phyloP scores from a whole-genome alignment of 208 protist genomes.

The Acanthamoeba quina region DNA sequence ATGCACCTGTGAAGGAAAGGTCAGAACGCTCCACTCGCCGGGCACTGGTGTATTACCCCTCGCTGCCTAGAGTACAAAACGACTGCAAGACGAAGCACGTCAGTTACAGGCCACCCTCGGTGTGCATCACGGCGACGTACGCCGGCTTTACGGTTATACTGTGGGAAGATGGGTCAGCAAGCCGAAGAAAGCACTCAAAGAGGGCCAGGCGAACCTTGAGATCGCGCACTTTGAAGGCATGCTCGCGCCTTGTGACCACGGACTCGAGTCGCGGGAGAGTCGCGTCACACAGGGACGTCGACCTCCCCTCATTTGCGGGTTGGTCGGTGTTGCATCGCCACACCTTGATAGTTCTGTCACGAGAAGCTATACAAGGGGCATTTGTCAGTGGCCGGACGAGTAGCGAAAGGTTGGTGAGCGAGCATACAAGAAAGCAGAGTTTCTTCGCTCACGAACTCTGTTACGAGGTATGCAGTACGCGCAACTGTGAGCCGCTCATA shows the following conservation, averaged over 20 bases:
- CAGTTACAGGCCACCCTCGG: background rate
- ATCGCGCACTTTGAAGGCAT: slow-evolving; percentile 6
- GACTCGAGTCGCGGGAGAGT: background rate
- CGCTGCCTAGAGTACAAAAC: slow-evolving; percentile 39
- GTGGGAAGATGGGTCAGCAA: background rate
- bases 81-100: slow-evolving; percentile 1
- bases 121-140: background rate
- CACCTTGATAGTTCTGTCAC: slow-evolving; percentile 12
- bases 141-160: background rate
- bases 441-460: background rate
- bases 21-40: background rate
- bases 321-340: background rate
- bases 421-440: background rate
- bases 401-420: background rate
- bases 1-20: background rate
- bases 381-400: background rate
- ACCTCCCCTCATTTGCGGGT: background rate
- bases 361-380: background rate
- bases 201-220: background rate
- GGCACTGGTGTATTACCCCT: background rate
- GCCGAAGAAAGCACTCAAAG: background rate
- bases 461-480: background rate
- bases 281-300: background rate
- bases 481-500: background rate
- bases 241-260: background rate